phyloP scores from a whole-genome alignment of 257 asterid genomes.

The Ocimum tenuiflorum region DNA sequence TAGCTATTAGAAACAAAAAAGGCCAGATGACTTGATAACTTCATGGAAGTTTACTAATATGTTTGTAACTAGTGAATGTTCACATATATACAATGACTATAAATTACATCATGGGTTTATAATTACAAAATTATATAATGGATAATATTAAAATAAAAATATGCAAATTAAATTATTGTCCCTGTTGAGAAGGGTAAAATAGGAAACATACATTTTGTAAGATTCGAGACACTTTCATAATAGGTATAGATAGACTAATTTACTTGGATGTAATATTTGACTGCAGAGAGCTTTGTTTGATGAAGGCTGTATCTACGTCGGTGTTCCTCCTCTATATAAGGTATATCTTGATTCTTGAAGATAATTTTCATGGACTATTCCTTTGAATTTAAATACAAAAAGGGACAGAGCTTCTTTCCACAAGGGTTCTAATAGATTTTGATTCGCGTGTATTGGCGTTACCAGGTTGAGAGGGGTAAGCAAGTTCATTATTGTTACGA shows the following conservation, averaged over 20 bases:
- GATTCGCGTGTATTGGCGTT: slow-evolving; percentile 6
- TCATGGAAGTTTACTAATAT: neutral
- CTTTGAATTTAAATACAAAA: slow-evolving; percentile 1
- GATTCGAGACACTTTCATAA: no score
- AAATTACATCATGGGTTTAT: no score
- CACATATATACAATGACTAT: no score
- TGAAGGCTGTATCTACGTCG: slow-evolving; percentile 91
- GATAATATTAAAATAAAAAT: no score
- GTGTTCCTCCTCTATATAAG: slow-evolving; percentile 97
- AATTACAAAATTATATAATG: no score
- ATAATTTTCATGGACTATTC: neutral
- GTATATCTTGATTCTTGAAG: slow-evolving; percentile 40
- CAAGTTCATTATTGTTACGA: slow-evolving; percentile 77
- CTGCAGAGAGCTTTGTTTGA: slow-evolving; percentile 90
- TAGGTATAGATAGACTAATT: no score
- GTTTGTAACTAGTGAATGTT: slow-evolving; percentile 13
- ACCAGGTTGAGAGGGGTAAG: slow-evolving; percentile 94
- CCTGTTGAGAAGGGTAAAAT: no score
- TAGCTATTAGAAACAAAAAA: neutral
- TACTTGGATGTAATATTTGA: slow-evolving; percentile 17
- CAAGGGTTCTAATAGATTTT: slow-evolving; percentile 4
- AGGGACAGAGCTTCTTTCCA: neutral
- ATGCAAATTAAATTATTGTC: no score
- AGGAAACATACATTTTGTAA: no score
- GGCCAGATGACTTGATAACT: neutral